Percentiles rank a stretch among this genome's conserved stretches.
Conservation (phyloP, 306 rosid species). For the Alnus rubra region DNA sequence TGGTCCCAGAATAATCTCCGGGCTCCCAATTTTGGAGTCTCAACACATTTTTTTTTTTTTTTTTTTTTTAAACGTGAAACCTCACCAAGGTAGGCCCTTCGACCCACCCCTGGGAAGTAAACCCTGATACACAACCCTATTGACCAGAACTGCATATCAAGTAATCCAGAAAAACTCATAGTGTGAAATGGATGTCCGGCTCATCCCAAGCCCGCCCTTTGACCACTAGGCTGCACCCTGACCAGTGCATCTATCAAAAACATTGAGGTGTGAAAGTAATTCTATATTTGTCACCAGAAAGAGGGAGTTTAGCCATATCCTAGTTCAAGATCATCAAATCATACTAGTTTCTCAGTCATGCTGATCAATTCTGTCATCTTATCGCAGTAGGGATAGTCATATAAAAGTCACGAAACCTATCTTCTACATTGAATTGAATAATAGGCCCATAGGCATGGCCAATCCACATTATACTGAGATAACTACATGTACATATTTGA, state of each 20-base stretch:
- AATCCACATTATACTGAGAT: not conserved
- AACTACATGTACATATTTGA: constrained; percentile 5
- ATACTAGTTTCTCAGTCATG: not conserved
- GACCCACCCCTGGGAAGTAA: too few relatives aligned
- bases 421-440: not conserved
- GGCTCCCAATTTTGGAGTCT: not conserved
- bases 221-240: too few relatives aligned
- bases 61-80: not conserved
- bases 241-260: too few relatives aligned
- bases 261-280: too few relatives aligned
- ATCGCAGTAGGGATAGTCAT: not conserved
- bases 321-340: not conserved
- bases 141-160: too few relatives aligned
- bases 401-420: constrained; percentile 3
- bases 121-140: too few relatives aligned
- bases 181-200: too few relatives aligned
- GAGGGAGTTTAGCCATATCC: not conserved
- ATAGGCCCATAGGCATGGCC: not conserved
- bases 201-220: too few relatives aligned
- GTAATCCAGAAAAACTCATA: too few relatives aligned
- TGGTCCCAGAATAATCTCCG: not conserved
- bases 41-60: too few relatives aligned
- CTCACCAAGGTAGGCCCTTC: too few relatives aligned
- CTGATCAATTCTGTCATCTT: not conserved
- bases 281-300: not conserved